Conservation (phyloP, 768 basidiomycete genomes). For the Daedalea quercina region DNA sequence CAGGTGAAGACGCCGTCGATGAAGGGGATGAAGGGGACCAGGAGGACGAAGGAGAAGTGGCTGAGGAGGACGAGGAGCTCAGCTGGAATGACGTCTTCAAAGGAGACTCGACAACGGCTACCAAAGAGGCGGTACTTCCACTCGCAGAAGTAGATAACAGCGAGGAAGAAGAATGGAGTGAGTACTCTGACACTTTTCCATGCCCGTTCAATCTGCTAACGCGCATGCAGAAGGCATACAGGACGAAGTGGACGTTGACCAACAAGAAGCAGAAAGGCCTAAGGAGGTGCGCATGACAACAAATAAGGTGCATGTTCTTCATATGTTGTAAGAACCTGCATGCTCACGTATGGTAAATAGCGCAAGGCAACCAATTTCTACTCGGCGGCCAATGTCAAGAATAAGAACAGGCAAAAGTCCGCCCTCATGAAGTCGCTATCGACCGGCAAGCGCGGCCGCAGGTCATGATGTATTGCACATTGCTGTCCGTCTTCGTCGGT, state of each 20-base stretch:
- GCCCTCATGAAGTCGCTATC: constrained; percentile 41
- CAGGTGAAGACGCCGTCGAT: constrained; percentile 25
- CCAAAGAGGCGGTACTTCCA: constrained; percentile 13
- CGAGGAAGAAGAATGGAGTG: constrained; percentile 12
- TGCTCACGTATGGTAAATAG: constrained; percentile 29
- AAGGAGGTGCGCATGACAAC: constrained; percentile 80
- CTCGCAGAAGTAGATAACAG: constrained; percentile 14
- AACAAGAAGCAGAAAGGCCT: constrained; percentile 25
- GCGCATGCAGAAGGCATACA: not conserved
- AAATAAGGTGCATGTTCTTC: constrained; percentile 56
- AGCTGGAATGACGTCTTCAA: constrained; percentile 87
- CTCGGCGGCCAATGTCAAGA: constrained; percentile 78
- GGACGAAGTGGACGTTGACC: constrained; percentile 14
- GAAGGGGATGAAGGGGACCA: constrained; percentile 36
- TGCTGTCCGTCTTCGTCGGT: no score
- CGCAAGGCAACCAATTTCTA: constrained; percentile 90
- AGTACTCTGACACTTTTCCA: not conserved
- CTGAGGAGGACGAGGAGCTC: constrained; percentile 39
- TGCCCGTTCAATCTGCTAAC: not conserved
- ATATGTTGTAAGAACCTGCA: not conserved
- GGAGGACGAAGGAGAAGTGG: constrained; percentile 26
- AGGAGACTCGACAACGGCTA: constrained; percentile 28
- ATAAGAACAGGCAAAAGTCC: constrained; percentile 68
- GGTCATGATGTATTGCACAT: not conserved
- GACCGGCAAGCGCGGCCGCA: not conserved